phyloP scores from a whole-genome alignment of 352 stramenopile genomes.

The Pythium phragmitis region DNA sequence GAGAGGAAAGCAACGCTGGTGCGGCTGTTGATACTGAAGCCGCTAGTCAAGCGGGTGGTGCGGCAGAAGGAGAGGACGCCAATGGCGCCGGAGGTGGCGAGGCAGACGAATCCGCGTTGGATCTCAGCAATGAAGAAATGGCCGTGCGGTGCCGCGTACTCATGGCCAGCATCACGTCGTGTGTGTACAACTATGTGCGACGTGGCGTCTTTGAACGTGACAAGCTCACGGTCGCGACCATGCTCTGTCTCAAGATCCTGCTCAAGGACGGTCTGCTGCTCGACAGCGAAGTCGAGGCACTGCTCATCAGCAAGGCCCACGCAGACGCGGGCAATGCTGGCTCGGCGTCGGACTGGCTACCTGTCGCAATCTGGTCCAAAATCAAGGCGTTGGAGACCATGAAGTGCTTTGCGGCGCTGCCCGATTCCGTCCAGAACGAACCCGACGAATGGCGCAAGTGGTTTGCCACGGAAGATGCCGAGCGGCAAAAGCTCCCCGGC shows the following conservation, averaged over 20 bases:
- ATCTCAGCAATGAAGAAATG: slow-evolving; percentile 92
- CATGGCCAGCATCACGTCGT: slow-evolving; percentile 93
- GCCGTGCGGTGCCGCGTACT: slow-evolving; percentile 74
- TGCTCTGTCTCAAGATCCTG: slow-evolving; percentile 94
- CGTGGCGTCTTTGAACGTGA: slow-evolving; percentile 94
- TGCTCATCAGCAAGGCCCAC: slow-evolving; percentile 87
- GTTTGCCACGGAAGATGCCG: slow-evolving; percentile 95
- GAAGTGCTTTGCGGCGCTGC: slow-evolving; percentile 91
- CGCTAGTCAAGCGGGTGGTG: slow-evolving; percentile 10
- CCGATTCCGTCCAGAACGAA: slow-evolving; percentile 96
- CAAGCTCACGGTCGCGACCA: slow-evolving; percentile 94
- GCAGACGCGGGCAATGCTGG: slow-evolving; percentile 92
- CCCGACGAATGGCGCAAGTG: slow-evolving; percentile 96
- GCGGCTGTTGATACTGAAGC: slow-evolving; percentile 40
- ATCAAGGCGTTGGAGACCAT: slow-evolving; percentile 92
- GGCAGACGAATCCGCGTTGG: slow-evolving; percentile 34
- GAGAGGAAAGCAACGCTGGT: slow-evolving; percentile 30
- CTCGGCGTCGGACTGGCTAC: slow-evolving; percentile 92
- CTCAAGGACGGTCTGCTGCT: slow-evolving; percentile 85
- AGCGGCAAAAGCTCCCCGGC: slow-evolving; percentile 92
- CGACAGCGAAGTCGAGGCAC: slow-evolving; percentile 88
- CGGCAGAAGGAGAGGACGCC: slow-evolving; percentile 31
- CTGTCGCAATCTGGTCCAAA: slow-evolving; percentile 87
- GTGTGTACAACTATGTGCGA: slow-evolving; percentile 95
- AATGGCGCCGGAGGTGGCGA: slow-evolving; percentile 21